These are phyloP conservation scores for Penicillium sp. DNA, from an alignment of 2,329 filamentous ascomycete species.

Conservation along the genomic window DNA sequence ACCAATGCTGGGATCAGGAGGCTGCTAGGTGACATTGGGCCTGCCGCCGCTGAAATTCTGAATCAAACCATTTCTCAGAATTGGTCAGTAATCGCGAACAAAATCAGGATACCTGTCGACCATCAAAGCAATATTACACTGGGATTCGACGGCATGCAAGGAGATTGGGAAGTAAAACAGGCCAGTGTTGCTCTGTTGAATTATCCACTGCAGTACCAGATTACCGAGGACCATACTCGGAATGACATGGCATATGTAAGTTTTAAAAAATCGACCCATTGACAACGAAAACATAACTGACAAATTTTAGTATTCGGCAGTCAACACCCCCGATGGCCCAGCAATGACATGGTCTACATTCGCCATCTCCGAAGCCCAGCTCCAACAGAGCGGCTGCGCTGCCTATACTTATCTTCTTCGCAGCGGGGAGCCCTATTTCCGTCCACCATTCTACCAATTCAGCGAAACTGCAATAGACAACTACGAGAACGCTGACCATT, in stretches of 20 bases:
- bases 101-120: constrained; percentile 23
- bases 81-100: constrained; percentile 13
- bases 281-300: no score
- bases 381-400: constrained; percentile 58
- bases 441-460: constrained; percentile 61
- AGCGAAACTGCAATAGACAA: constrained; percentile 30
- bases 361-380: constrained; percentile 56
- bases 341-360: constrained; percentile 65
- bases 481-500: constrained; percentile 57
- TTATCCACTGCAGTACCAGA: constrained; percentile 48
- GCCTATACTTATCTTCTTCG: constrained; percentile 60
- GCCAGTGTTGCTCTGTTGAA: constrained; percentile 61
- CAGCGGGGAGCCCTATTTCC: constrained; percentile 55
- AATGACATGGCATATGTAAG: constrained; percentile 44
- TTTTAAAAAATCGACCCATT: constrained; percentile 33
- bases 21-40: constrained; percentile 38
- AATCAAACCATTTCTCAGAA: constrained; percentile 7
- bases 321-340: constrained; percentile 58
- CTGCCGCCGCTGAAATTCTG: constrained; percentile 36
- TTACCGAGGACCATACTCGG: constrained; percentile 35
- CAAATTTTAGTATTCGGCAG: constrained; percentile 53
- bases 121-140: constrained; percentile 52
- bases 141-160: constrained; percentile 58
- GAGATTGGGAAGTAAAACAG: constrained; percentile 58
- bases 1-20: constrained; percentile 55